Conservation (phyloP, 148 eudicot genomes). For the Camellia lanceoleosa region DNA sequence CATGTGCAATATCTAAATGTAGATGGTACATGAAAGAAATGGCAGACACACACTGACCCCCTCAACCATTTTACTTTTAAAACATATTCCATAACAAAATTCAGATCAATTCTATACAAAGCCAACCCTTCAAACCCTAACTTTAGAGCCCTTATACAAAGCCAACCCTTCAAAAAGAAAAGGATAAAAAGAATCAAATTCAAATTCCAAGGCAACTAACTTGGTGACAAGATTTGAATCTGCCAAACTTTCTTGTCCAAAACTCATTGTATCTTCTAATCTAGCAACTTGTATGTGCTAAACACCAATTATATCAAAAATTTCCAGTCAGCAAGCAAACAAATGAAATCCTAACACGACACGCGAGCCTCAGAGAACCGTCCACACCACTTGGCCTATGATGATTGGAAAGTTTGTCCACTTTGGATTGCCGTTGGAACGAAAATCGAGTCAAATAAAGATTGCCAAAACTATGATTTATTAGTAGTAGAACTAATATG, state of each 20-base stretch:
- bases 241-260: background rate
- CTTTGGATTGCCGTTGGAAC: background rate
- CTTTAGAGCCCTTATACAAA: background rate
- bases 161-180: background rate
- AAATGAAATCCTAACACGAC: conserved; percentile 4
- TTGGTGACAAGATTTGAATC: no score
- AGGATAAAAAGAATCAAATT: no score
- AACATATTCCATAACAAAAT: background rate
- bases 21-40: background rate
- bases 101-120: background rate
- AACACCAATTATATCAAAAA: background rate
- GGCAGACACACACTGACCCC: background rate
- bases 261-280: background rate
- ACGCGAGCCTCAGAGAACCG: background rate
- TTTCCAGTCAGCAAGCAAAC: conserved; percentile 9
- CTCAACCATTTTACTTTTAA: background rate
- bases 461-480: background rate
- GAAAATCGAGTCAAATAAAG: background rate
- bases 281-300: no score
- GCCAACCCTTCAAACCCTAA: conserved; percentile 7
- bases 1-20: background rate
- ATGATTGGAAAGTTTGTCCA: background rate
- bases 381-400: background rate
- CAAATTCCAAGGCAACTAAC: no score
- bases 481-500: background rate